Base-by-base conservation (phyloP, 1,284 basidiomycete genomes). In the Serendipita sp. region DNA sequence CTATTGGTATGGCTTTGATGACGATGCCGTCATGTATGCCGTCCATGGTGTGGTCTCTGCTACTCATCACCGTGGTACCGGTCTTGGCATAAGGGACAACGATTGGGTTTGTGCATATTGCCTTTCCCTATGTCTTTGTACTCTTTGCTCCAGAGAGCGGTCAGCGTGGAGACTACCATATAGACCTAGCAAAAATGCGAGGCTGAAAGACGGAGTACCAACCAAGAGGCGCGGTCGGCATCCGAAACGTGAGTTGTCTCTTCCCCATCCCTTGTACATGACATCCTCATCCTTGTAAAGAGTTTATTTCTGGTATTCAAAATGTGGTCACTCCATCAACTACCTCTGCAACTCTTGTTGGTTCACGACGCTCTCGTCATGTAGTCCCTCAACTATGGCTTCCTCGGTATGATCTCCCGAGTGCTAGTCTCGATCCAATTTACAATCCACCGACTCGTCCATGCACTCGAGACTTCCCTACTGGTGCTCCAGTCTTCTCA, bases 401-500 rank as follows among this genome's bases (percentile, higher is more conserved):
- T n/a, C 53, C 53, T 8, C 17, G 32, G 12, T 8, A 22, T n/a
- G 15, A 22, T 26, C 17, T 32, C 10, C 53, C 12, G 29, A 58
- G 22, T 30, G 29, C 53, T 10, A 10, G 53, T n/a, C 12, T 58
- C 22, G 53, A 58, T n/a, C 26, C 29, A 10, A n/a, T 4, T 8
- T n/a, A 58, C 53, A 10, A 58, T 35, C 22, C 17, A 35, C 29
- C 4, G 10, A 58, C 53, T 34, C 17, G 53, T 4, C 53, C 53
- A 30, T 58, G 53, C 17, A 58, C 53, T 26, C 53, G 53, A 10
- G 53, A 58, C 53, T 58, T 58, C 32, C 53, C 53, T 10, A 58
- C 53, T 22, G 53, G 53, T 34, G 53, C 53, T 30, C 53, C 53
- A 10, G 8, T n/a, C 8, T 29, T 32, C 4, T 26, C 53, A n/a